phyloP scores from a whole-genome alignment of 1,139 yeast genomes.

The Tardiomyces depauwii region DNA sequence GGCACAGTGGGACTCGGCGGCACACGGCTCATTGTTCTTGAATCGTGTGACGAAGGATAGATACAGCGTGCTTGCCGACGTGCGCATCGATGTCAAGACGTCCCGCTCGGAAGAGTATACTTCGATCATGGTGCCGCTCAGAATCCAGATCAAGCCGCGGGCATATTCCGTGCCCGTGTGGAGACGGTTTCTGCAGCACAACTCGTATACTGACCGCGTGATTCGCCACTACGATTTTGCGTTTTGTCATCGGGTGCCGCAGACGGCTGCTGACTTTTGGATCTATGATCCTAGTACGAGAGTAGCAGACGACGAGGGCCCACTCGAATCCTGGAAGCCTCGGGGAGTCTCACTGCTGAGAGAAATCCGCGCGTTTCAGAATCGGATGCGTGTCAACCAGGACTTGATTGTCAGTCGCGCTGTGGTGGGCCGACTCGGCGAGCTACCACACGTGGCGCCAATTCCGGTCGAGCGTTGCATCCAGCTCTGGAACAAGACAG shows the following conservation, averaged over 20 bases:
- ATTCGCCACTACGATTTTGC: not conserved
- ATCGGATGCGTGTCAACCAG: not conserved
- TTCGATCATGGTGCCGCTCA: not conserved
- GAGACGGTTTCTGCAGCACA: not conserved
- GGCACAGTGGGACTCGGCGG: slow-evolving; percentile 16
- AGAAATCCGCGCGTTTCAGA: not conserved
- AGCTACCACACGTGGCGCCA: no score
- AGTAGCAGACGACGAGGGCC: not conserved
- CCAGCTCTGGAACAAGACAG: no score
- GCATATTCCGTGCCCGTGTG: not conserved
- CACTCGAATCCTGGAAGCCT: not conserved
- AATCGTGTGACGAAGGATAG: slow-evolving; percentile 11
- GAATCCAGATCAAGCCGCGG: not conserved
- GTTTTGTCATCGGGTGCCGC: not conserved
- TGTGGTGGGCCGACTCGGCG: no score
- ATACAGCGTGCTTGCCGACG: slow-evolving; percentile 6
- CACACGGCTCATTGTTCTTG: slow-evolving; percentile 10
- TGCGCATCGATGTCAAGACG: not conserved
- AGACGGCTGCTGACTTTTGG: not conserved
- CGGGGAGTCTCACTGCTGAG: not conserved
- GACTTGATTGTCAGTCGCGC: not conserved
- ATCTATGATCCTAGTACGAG: not conserved
- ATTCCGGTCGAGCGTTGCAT: no score
- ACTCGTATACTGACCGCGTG: not conserved
- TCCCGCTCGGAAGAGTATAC: not conserved